These are phyloP conservation scores for Leptographium wingfieldii DNA, from an alignment of 2,329 filamentous ascomycete genomes.

Conservation along the genomic window DNA sequence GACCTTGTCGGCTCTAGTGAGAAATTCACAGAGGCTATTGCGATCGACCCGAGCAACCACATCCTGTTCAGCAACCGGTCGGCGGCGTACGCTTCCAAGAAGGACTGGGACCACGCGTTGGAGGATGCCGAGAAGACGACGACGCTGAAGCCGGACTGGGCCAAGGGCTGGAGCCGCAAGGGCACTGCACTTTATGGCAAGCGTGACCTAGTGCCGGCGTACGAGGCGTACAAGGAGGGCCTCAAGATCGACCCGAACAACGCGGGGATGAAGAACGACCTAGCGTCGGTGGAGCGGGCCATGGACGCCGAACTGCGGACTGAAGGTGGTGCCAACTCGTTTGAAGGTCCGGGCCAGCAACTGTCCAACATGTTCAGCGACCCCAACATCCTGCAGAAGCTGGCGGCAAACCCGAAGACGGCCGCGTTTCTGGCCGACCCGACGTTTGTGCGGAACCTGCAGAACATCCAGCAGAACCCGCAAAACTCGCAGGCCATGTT, in stretches of 20 bases:
- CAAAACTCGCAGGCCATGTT: constrained; percentile 68
- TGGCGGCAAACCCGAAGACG: constrained; percentile 91
- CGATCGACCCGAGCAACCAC: constrained; percentile 77
- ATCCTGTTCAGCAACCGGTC: constrained; percentile 98
- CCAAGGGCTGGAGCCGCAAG: constrained; percentile 91
- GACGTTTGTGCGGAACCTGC: constrained; percentile 81
- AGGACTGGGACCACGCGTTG: constrained; percentile 72
- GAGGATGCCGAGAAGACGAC: constrained; percentile 88
- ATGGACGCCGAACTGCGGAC: constrained; percentile 55
- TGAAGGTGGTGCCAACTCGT: constrained; percentile 45
- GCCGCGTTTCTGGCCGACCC: constrained; percentile 66
- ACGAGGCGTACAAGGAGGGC: constrained; percentile 89
- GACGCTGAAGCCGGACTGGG: constrained; percentile 93
- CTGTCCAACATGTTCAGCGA: constrained; percentile 93
- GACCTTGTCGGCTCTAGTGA: constrained; percentile 42
- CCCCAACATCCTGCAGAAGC: constrained; percentile 77
- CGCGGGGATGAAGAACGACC: constrained; percentile 79
- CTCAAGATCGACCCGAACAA: constrained; percentile 86
- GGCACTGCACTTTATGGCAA: constrained; percentile 81
- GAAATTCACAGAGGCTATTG: constrained; percentile 90
- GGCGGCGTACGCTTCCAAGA: constrained; percentile 75
- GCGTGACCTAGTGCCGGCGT: constrained; percentile 72
- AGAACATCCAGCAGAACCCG: constrained; percentile 70
- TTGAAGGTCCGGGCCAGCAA: constrained; percentile 6
- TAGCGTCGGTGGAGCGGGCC: constrained; percentile 74